Percentiles rank a stretch among this genome's conserved stretches.
These are phyloP conservation scores for Musa troglodytarum DNA, from an alignment of 176 grass and related monocot genomes.

Conservation along the genomic window DNA sequence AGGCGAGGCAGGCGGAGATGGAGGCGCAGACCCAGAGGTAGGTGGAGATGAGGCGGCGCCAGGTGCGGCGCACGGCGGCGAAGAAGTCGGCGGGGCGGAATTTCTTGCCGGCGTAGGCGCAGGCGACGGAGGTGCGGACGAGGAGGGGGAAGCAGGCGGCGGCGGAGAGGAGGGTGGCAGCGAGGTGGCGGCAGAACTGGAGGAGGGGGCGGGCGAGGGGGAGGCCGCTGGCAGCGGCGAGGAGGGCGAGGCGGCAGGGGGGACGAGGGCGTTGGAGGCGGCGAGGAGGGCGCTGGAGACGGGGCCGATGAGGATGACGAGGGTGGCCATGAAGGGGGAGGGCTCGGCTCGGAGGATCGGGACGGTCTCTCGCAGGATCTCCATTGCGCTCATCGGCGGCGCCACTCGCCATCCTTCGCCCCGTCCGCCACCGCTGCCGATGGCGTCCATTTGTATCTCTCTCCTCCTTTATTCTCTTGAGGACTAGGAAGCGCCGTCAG, in stretches of 20 bases:
- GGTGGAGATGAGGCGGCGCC: conserved; percentile 57
- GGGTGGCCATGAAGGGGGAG: conserved; percentile 55
- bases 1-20: conserved; percentile 45
- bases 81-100: conserved; percentile 37
- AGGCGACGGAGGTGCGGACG: conserved; percentile 57
- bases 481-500: too few relatives aligned
- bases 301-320: conserved; percentile 70
- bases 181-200: conserved; percentile 66
- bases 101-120: conserved; percentile 61
- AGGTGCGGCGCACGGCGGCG: conserved; percentile 38
- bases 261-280: conserved; percentile 31
- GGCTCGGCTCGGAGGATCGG: conserved; percentile 81
- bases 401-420: not conserved
- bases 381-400: conserved; percentile 62
- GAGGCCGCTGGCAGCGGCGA: conserved; percentile 44
- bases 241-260: conserved; percentile 39
- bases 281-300: conserved; percentile 69
- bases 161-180: conserved; percentile 55
- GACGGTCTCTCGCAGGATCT: conserved; percentile 83
- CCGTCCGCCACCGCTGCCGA: not conserved
- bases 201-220: conserved; percentile 60
- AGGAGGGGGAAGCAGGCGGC: conserved; percentile 61
- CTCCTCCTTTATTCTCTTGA: not conserved
- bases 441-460: not conserved
- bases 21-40: conserved; percentile 49